Evolutionary conservation across 305 asterid genomes (phyloP).

Genomic region (Lippia alba): DNA sequence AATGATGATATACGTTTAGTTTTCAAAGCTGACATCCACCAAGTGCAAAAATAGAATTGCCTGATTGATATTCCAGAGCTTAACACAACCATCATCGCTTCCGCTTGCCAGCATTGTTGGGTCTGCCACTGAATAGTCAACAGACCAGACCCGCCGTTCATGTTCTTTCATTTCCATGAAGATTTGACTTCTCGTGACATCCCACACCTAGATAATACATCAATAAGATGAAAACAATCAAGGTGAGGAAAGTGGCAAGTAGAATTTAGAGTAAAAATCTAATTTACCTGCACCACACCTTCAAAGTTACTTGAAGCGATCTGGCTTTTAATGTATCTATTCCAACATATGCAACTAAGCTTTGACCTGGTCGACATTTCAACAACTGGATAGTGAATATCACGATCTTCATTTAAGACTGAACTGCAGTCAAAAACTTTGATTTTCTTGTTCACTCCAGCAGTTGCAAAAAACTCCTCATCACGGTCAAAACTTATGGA

Average conservation of each 20-base stretch:
- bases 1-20: slow-evolving; percentile 61
- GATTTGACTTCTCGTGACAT: slow-evolving; percentile 67
- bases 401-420: slow-evolving; percentile 58
- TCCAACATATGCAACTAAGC: slow-evolving; percentile 85
- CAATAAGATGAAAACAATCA: slow-evolving; percentile 7
- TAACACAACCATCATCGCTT: slow-evolving; percentile 79
- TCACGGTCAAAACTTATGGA: slow-evolving; percentile 81
- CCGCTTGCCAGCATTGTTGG: slow-evolving; percentile 87
- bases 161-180: slow-evolving; percentile 84
- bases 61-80: slow-evolving; percentile 95
- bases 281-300: slow-evolving; percentile 76
- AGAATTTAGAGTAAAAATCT: background rate
- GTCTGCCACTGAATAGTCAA: slow-evolving; percentile 74
- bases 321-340: slow-evolving; percentile 75
- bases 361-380: slow-evolving; percentile 76
- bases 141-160: slow-evolving; percentile 77
- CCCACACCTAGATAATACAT: slow-evolving; percentile 66
- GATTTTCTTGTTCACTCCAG: slow-evolving; percentile 84
- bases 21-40: slow-evolving; percentile 85
- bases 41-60: slow-evolving; percentile 85
- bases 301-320: slow-evolving; percentile 84
- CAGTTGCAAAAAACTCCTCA: slow-evolving; percentile 78
- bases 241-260: background rate
- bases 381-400: slow-evolving; percentile 78
- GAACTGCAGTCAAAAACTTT: slow-evolving; percentile 71